These are phyloP conservation scores for Huntiella omanensis DNA, from an alignment of 2,329 filamentous ascomycete species.

Conservation along the genomic window DNA sequence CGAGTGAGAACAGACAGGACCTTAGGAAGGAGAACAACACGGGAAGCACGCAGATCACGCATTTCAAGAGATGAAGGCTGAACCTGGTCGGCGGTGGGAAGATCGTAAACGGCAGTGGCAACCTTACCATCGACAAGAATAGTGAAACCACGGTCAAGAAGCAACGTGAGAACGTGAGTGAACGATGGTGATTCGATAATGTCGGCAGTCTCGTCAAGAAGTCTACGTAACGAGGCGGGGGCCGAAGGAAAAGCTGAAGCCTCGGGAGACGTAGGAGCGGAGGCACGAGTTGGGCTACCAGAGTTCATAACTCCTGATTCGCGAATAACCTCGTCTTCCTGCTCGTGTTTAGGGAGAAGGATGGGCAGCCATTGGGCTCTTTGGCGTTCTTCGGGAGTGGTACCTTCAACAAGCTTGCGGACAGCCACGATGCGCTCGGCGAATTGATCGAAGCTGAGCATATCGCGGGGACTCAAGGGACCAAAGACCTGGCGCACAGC, in stretches of 20 bases:
- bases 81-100: conserved; percentile 11
- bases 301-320: conserved; percentile 62
- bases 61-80: conserved; percentile 8
- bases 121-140: conserved; percentile 69
- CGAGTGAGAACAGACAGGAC: conserved; percentile 76
- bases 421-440: conserved; percentile 68
- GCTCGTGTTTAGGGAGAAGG: conserved; percentile 58
- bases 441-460: conserved; percentile 64
- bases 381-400: conserved; percentile 21
- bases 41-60: conserved; percentile 32
- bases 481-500: conserved; percentile 83
- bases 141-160: conserved; percentile 77
- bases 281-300: conserved; percentile 14
- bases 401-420: conserved; percentile 65
- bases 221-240: conserved; percentile 44
- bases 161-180: conserved; percentile 62
- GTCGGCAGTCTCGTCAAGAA: conserved; percentile 91
- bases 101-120: conserved; percentile 57
- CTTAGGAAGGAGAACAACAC: conserved; percentile 57
- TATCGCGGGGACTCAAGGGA: conserved; percentile 71
- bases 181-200: conserved; percentile 89
- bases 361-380: conserved; percentile 57
- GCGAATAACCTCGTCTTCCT: conserved; percentile 67
- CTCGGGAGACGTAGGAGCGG: conserved; percentile 13
- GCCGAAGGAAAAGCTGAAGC: conserved; percentile 13